Conservation (phyloP, 1,139 yeast species). For the Sugiyamaella novakii region DNA sequence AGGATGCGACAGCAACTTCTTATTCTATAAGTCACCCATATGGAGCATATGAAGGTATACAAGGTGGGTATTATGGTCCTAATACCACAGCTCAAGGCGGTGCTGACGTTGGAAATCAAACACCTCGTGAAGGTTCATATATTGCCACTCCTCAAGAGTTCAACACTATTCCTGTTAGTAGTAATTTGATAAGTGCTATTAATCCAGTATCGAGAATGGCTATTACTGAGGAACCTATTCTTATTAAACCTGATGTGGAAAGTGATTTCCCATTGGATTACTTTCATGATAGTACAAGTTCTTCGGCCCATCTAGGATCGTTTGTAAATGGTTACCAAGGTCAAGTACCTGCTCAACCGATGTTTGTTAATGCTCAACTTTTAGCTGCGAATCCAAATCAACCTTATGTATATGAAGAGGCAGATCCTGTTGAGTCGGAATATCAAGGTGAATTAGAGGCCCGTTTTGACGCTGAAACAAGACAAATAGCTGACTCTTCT, state of each 20-base stretch:
- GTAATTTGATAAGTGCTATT: neutral
- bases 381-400: neutral
- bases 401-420: slow-evolving; percentile 2
- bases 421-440: slow-evolving; percentile 4
- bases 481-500: neutral
- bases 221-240: slow-evolving; percentile 24
- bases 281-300: slow-evolving; percentile 24
- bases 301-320: neutral
- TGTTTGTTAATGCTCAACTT: neutral
- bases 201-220: neutral
- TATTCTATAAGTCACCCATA: neutral
- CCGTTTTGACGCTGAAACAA: slow-evolving; percentile 5
- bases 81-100: neutral
- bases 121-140: neutral
- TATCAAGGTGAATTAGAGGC: slow-evolving; percentile 12
- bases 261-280: slow-evolving; percentile 40
- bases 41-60: neutral
- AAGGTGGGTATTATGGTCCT: neutral
- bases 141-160: neutral
- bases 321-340: neutral
- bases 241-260: slow-evolving; percentile 29
- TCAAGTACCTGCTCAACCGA: neutral
- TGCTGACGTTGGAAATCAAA: neutral
- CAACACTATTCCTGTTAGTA: slow-evolving; percentile 4
- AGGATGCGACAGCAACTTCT: neutral